Evolutionary conservation across 1,284 basidiomycete species (phyloP), one percentile per base, ranked within the genome.

Genomic region (Tilletiaria anomala): DNA sequence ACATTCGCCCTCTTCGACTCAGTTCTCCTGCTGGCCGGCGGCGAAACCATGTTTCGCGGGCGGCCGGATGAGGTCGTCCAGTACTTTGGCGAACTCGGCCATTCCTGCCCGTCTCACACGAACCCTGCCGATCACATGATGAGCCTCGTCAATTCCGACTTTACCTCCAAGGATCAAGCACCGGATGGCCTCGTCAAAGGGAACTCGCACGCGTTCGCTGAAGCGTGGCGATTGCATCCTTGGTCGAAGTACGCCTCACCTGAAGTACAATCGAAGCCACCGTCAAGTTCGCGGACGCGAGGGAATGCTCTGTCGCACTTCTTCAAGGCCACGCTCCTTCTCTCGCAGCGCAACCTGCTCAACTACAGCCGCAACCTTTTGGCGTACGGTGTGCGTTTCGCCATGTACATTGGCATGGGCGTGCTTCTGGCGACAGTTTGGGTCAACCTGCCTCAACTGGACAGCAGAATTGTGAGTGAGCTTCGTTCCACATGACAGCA

Each of bases 301-400:
- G n/a, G n/a, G n/a, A n/a, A n/a, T n/a, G n/a, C n/a, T n/a, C n/a
- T n/a, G n/a, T n/a, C n/a, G n/a, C n/a, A n/a, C n/a, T n/a, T n/a
- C n/a, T n/a, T n/a, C n/a, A n/a, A n/a, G n/a, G n/a, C n/a, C n/a
- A 32, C 4, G 32, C 32, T 32, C 32, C 32, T 21, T 11, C 37
- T 57, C 21, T 50, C 50, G 3, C 22, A 43, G 3, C 40, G 54
- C 12, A 56, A 54, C 39, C n/a, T 43, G 8, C 26, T 58, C 35
- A 58, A 58, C 45, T 58, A 56, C 39, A 34, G 44, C 17, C 54
- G 62, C 15, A 78, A 78, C 55, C 52, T 78, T 2, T 67, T 79
- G 23, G 77, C 76, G 2, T 79, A 77, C 56, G 76, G 77, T n/a
- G 71, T 79, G 3, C 69, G 77, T 23, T 51, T 72, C 1, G 76